Percentiles rank a stretch among this genome's conserved stretches.
These are phyloP conservation scores for Pythium brachiatum DNA, from an alignment of 352 stramenopile genomes.

Conservation along the genomic window DNA sequence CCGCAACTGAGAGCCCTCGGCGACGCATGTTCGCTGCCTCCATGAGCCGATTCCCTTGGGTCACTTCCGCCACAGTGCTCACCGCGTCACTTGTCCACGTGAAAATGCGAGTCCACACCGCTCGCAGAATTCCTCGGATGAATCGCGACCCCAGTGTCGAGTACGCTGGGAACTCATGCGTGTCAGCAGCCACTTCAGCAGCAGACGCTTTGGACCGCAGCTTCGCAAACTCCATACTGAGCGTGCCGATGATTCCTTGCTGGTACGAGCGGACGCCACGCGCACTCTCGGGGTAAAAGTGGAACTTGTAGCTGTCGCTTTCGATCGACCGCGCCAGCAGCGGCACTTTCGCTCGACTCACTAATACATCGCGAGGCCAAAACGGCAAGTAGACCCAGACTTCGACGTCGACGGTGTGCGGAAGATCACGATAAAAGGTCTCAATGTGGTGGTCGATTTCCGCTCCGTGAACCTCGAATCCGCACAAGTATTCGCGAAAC, in stretches of 20 bases:
- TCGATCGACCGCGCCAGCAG: slow-evolving; percentile 14
- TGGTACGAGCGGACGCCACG: slow-evolving; percentile 11
- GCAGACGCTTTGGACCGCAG: neutral
- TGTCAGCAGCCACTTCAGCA: neutral
- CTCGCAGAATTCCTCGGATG: slow-evolving; percentile 7
- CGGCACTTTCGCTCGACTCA: slow-evolving; percentile 24
- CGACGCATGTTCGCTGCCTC: slow-evolving; percentile 3
- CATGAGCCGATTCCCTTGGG: neutral
- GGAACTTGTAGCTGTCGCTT: slow-evolving; percentile 17
- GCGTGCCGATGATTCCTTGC: slow-evolving; percentile 7
- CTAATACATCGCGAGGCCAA: slow-evolving; percentile 27
- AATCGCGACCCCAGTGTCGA: slow-evolving; percentile 17
- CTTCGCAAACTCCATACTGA: slow-evolving; percentile 9
- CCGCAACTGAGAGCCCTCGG: neutral
- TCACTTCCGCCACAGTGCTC: slow-evolving; percentile 4
- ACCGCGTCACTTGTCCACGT: neutral
- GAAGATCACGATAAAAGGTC: slow-evolving; percentile 19
- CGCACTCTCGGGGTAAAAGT: slow-evolving; percentile 19
- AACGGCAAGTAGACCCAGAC: slow-evolving; percentile 35
- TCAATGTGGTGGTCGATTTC: slow-evolving; percentile 5
- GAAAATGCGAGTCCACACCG: neutral
- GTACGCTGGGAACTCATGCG: slow-evolving; percentile 20
- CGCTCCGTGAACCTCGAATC: slow-evolving; percentile 5
- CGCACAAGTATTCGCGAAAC: neutral
- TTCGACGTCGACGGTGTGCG: slow-evolving; percentile 28